These are phyloP conservation scores for Coemansia sp. DNA, from an alignment of 192 early-diverging fungal species.

Conservation along the genomic window DNA sequence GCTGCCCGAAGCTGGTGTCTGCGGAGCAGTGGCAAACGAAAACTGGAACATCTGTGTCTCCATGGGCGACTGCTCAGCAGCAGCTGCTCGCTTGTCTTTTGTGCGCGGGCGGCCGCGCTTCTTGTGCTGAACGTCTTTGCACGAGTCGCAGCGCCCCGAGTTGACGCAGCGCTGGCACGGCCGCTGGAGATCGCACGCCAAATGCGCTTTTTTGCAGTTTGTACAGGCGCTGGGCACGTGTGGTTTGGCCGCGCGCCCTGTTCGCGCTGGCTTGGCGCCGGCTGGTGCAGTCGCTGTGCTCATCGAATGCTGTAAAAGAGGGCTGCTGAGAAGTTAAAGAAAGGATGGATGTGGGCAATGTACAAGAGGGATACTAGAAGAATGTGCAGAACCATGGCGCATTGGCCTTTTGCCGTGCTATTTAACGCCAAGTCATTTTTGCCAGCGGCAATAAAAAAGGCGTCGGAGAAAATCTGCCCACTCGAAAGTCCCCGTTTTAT, in stretches of 20 bases:
- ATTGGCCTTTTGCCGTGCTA: not conserved
- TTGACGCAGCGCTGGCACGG: conserved; percentile 80
- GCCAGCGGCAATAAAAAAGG: not conserved
- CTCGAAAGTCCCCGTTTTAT: conserved; percentile 1
- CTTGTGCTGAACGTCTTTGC: conserved; percentile 87
- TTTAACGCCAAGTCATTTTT: not conserved
- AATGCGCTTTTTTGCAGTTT: conserved; percentile 84
- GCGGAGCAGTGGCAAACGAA: conserved; percentile 20
- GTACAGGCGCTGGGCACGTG: conserved; percentile 88
- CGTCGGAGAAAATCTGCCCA: conserved; percentile 8
- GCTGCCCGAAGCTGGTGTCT: not conserved
- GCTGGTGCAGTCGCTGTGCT: not conserved
- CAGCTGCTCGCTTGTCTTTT: conserved; percentile 57
- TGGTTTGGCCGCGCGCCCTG: conserved; percentile 55
- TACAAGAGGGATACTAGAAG: not conserved
- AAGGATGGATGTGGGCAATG: not conserved
- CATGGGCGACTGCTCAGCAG: conserved; percentile 23
- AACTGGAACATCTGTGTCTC: conserved; percentile 55
- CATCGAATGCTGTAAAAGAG: not conserved
- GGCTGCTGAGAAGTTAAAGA: not conserved
- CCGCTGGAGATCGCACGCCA: conserved; percentile 84
- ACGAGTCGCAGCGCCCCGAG: conserved; percentile 72
- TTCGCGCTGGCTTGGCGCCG: conserved; percentile 10
- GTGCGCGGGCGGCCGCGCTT: conserved; percentile 81
- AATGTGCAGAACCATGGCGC: not conserved